phyloP scores from a whole-genome alignment of 2,329 filamentous ascomycete species.

The Trichocomaceae sp. region DNA sequence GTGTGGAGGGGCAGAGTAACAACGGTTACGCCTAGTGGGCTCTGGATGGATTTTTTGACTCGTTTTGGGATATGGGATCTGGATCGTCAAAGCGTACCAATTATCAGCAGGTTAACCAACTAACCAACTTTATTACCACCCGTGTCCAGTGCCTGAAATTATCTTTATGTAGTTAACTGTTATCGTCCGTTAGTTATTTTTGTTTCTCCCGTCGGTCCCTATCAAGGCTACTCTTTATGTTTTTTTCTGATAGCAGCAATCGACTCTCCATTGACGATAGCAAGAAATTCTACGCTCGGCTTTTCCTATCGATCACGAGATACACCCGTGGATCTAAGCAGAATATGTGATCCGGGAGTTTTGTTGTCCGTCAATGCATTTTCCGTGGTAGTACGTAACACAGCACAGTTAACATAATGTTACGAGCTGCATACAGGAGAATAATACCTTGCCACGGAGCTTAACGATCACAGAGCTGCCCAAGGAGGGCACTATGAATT shows the following conservation, averaged over 20 bases:
- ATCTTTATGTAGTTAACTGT: conserved; percentile 1
- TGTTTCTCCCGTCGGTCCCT: conserved; percentile 16
- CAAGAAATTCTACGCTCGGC: neutral
- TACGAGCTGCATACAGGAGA: too few relatives aligned
- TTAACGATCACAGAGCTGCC: too few relatives aligned
- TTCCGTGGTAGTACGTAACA: too few relatives aligned
- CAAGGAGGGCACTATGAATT: too few relatives aligned
- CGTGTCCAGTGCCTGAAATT: conserved; percentile 5
- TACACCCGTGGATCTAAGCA: neutral
- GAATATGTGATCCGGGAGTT: neutral
- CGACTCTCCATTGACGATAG: neutral
- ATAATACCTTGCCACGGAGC: too few relatives aligned
- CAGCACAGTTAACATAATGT: too few relatives aligned
- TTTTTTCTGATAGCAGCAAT: neutral
- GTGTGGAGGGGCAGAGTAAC: conserved; percentile 17
- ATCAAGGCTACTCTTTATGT: neutral
- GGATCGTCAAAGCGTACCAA: conserved; percentile 13
- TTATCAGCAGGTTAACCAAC: neutral
- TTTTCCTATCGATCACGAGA: neutral
- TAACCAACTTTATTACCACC: neutral
- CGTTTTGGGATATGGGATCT: conserved; percentile 22
- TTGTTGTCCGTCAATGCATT: too few relatives aligned
- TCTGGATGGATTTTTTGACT: conserved; percentile 27
- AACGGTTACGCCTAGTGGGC: conserved; percentile 4
- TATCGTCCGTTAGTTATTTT: conserved; percentile 10